Conservation (phyloP, 495 filamentous ascomycete species). For the Xylaria bambusicola region DNA sequence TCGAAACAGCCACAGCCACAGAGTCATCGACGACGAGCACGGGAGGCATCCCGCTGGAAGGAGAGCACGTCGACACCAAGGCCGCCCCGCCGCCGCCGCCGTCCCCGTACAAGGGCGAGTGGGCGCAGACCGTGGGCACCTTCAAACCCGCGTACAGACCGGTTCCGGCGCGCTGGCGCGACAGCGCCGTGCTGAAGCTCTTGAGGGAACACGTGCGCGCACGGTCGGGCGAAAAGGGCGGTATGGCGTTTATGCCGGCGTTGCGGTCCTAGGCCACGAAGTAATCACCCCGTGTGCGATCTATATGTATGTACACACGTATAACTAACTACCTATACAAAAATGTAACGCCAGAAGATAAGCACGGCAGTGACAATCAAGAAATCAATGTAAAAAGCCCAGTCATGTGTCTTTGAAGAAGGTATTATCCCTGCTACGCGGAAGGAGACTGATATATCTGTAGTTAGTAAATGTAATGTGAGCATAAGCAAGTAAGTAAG, state of each 20-base stretch:
- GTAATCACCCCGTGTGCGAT: too few species aligned
- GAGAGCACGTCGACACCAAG: slow-evolving; percentile 29
- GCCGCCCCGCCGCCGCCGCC: slow-evolving; percentile 26
- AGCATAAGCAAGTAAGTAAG: too few species aligned
- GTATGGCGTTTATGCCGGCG: slow-evolving; percentile 54
- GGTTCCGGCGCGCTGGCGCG: slow-evolving; percentile 80
- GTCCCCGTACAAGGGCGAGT: slow-evolving; percentile 64
- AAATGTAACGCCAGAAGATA: too few species aligned
- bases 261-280: slow-evolving; percentile 30
- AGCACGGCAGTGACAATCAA: too few species aligned
- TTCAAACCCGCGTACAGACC: slow-evolving; percentile 93
- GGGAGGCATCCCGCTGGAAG: slow-evolving; percentile 22
- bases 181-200: slow-evolving; percentile 74
- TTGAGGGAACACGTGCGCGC: slow-evolving; percentile 74
- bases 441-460: neutral
- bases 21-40: slow-evolving; percentile 18
- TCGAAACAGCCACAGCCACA: slow-evolving; percentile 37
- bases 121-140: slow-evolving; percentile 93
- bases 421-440: too few species aligned
- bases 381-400: too few species aligned
- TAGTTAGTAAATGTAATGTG: neutral
- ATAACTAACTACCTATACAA: too few species aligned
- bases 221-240: slow-evolving; percentile 32
- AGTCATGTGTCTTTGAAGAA: too few species aligned
- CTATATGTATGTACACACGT: too few species aligned